These are phyloP conservation scores for Tuber brumale DNA, from an alignment of 495 filamentous ascomycete genomes.

Conservation along the genomic window DNA sequence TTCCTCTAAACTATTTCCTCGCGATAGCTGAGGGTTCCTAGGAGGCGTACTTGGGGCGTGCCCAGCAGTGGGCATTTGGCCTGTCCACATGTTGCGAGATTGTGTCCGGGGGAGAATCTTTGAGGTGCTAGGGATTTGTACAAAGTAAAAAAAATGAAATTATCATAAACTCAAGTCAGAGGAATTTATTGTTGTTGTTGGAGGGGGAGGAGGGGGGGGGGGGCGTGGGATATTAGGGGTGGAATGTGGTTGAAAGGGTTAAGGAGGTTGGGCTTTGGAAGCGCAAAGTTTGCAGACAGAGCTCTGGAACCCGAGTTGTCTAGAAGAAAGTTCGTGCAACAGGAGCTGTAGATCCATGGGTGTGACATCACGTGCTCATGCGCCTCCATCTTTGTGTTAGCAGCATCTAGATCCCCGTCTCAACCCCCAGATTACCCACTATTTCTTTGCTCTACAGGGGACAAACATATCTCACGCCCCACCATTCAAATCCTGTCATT, in stretches of 20 bases:
- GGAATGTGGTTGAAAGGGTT: background rate
- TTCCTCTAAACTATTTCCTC: constrained; percentile 17
- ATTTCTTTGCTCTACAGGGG: background rate
- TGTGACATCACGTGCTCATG: background rate
- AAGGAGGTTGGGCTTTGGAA: background rate
- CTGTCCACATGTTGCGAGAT: background rate
- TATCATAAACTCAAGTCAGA: background rate
- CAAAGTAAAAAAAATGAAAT: background rate
- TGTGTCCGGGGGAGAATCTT: background rate
- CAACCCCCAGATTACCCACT: background rate
- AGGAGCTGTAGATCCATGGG: background rate
- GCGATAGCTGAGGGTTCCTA: background rate
- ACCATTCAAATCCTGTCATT: background rate
- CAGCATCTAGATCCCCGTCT: background rate
- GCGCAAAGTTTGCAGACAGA: background rate
- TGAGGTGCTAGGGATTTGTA: background rate
- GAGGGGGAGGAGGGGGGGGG: background rate
- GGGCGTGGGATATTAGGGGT: background rate
- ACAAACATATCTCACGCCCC: background rate
- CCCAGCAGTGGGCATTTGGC: background rate
- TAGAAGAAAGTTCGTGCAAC: background rate
- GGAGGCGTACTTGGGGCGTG: background rate
- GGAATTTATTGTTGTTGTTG: background rate
- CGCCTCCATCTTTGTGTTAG: background rate
- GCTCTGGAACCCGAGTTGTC: background rate